Percentiles rank a stretch among this genome's conserved stretches.
Conservation (phyloP, 2,329 filamentous ascomycete species). For the Paraphaeosphaeria minitans region DNA sequence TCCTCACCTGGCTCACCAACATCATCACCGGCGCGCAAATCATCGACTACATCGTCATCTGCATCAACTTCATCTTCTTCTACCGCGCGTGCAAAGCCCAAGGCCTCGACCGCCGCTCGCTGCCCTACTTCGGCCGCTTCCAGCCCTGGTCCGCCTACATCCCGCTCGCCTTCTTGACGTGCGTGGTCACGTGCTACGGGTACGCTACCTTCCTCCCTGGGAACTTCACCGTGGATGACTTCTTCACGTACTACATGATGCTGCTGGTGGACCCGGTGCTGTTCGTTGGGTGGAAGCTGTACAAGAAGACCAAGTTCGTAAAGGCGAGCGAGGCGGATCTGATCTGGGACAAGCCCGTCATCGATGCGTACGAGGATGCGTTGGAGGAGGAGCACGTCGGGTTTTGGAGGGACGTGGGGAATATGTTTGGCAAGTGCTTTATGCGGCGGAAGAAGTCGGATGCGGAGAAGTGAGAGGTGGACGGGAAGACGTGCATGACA, state of each 20-base stretch:
- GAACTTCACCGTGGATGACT: slow-evolving; percentile 53
- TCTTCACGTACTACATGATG: slow-evolving; percentile 52
- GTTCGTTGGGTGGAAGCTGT: slow-evolving; percentile 63
- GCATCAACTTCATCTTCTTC: slow-evolving; percentile 61
- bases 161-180: slow-evolving; percentile 20
- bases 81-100: slow-evolving; percentile 50
- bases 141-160: slow-evolving; percentile 26
- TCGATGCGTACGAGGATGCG: slow-evolving; percentile 46
- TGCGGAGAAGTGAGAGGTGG: not conserved
- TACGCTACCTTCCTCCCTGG: slow-evolving; percentile 50
- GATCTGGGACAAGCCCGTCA: slow-evolving; percentile 50
- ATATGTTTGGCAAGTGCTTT: slow-evolving; percentile 22
- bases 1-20: slow-evolving; percentile 73
- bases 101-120: slow-evolving; percentile 54
- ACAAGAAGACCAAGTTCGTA: slow-evolving; percentile 63
- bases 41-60: slow-evolving; percentile 52
- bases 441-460: slow-evolving; percentile 17
- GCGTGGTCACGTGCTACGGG: slow-evolving; percentile 25
- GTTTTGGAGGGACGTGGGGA: slow-evolving; percentile 34
- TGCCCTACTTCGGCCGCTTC: slow-evolving; percentile 54
- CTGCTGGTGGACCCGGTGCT: slow-evolving; percentile 39
- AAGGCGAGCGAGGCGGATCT: slow-evolving; percentile 48
- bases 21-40: slow-evolving; percentile 72
- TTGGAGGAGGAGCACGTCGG: slow-evolving; percentile 26
- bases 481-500: too few relatives aligned